A percentile compares a stretch with the other conserved stretches of the same genome.
phyloP scores from a whole-genome alignment of 345 rosid genomes.

The Sisymbrium irio region DNA sequence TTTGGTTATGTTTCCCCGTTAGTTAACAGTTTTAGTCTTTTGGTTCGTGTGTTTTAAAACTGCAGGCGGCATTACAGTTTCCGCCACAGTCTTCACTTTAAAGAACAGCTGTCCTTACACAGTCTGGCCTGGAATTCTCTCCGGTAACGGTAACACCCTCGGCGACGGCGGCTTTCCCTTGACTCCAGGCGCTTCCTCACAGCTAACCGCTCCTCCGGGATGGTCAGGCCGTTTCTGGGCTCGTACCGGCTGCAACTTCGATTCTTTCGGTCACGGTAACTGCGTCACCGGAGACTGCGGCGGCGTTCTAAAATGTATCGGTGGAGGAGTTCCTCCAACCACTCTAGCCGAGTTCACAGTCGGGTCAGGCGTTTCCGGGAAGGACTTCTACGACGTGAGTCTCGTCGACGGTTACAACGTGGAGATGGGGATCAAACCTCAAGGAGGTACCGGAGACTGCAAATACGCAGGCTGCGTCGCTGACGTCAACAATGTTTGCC shows the following conservation, averaged over 20 bases:
- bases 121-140: slow-evolving; percentile 84
- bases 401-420: slow-evolving; percentile 93
- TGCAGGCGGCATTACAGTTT: slow-evolving; percentile 29
- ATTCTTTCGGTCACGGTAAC: slow-evolving; percentile 57
- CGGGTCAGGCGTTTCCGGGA: slow-evolving; percentile 36
- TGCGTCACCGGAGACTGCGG: slow-evolving; percentile 89
- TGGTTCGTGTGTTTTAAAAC: neutral
- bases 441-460: slow-evolving; percentile 70
- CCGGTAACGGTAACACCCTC: slow-evolving; percentile 57
- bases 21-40: neutral
- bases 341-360: slow-evolving; percentile 73
- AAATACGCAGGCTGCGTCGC: slow-evolving; percentile 70
- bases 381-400: slow-evolving; percentile 91
- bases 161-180: slow-evolving; percentile 73
- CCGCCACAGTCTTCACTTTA: slow-evolving; percentile 65
- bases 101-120: slow-evolving; percentile 68
- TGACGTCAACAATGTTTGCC: slow-evolving; percentile 71
- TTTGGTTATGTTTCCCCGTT: neutral
- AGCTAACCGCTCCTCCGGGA: slow-evolving; percentile 58
- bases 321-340: slow-evolving; percentile 78
- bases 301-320: slow-evolving; percentile 55
- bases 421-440: slow-evolving; percentile 61
- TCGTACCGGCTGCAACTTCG: slow-evolving; percentile 79
- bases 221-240: slow-evolving; percentile 97
- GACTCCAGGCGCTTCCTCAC: slow-evolving; percentile 48